A percentile compares a stretch with the other conserved stretches of the same genome.
Conservation (phyloP, 2,329 filamentous ascomycete species). For the Fusarium staphyleae region DNA sequence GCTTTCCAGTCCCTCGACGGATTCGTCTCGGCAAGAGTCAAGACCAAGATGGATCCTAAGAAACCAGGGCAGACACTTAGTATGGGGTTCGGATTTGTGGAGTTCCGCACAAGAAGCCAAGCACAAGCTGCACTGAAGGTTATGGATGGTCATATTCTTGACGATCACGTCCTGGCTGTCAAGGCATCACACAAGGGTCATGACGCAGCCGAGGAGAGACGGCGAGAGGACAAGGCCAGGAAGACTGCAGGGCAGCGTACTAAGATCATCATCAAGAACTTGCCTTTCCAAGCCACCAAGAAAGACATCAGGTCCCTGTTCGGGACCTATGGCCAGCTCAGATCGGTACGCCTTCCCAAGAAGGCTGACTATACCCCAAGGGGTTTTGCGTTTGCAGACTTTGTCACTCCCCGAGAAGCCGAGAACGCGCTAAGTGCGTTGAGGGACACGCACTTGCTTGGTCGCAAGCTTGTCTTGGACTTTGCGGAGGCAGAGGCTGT, state of each 20-base stretch:
- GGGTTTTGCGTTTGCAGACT: slow-evolving; percentile 97
- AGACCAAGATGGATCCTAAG: slow-evolving; percentile 94
- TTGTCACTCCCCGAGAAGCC: slow-evolving; percentile 89
- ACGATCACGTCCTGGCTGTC: slow-evolving; percentile 84
- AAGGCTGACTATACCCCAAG: slow-evolving; percentile 90
- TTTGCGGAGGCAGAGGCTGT: slow-evolving; percentile 88
- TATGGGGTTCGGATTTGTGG: slow-evolving; percentile 97
- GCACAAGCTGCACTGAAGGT: slow-evolving; percentile 80
- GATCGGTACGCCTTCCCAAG: slow-evolving; percentile 91
- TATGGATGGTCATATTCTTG: slow-evolving; percentile 91
- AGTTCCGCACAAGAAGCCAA: slow-evolving; percentile 80
- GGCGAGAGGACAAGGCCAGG: slow-evolving; percentile 82
- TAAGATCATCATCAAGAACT: slow-evolving; percentile 97
- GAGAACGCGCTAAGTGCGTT: slow-evolving; percentile 89
- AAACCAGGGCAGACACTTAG: slow-evolving; percentile 85
- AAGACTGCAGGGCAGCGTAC: slow-evolving; percentile 78
- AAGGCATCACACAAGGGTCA: slow-evolving; percentile 86
- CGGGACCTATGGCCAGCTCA: slow-evolving; percentile 88
- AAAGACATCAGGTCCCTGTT: slow-evolving; percentile 89
- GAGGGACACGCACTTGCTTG: slow-evolving; percentile 90
- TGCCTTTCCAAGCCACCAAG: slow-evolving; percentile 94
- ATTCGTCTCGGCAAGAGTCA: slow-evolving; percentile 87
- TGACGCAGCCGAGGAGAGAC: slow-evolving; percentile 87
- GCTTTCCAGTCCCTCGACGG: slow-evolving; percentile 83
- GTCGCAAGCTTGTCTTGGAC: slow-evolving; percentile 86